Percentiles rank a stretch among this genome's conserved stretches.
phyloP scores from a whole-genome alignment of 2,329 filamentous ascomycete genomes.

The Esteya vermicola region DNA sequence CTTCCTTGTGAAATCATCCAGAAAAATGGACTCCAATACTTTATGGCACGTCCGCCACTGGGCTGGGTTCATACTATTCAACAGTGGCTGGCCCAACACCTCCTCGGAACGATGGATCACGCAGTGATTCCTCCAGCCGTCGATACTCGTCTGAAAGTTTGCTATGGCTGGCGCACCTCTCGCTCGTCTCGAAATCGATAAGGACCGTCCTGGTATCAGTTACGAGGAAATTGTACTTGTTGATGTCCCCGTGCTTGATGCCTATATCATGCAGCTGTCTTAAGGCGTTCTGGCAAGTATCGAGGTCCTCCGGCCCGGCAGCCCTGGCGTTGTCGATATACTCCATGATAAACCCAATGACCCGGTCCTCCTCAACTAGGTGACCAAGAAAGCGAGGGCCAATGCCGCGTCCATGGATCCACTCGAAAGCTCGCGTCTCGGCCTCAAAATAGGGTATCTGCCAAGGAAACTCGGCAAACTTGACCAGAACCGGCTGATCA shows the following conservation, averaged over 20 bases:
- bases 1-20: too few relatives aligned
- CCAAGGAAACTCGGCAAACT: slow-evolving; percentile 14
- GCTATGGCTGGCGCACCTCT: too few relatives aligned
- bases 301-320: slow-evolving; percentile 17
- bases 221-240: slow-evolving; percentile 23
- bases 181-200: background rate
- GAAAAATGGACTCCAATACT: too few relatives aligned
- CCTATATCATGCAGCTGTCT: slow-evolving; percentile 19
- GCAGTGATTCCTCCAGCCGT: too few relatives aligned
- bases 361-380: slow-evolving; percentile 15
- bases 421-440: slow-evolving; percentile 13
- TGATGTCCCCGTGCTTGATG: slow-evolving; percentile 22
- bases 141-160: too few relatives aligned
- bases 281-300: slow-evolving; percentile 14
- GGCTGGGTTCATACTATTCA: too few relatives aligned
- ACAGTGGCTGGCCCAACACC: too few relatives aligned
- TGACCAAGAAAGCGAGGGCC: slow-evolving; percentile 15
- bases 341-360: slow-evolving; percentile 19
- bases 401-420: slow-evolving; percentile 11
- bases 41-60: too few relatives aligned
- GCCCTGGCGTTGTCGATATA: slow-evolving; percentile 14
- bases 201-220: slow-evolving; percentile 4
- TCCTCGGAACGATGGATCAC: too few relatives aligned
- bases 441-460: slow-evolving; percentile 10
- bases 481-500: too few relatives aligned